phyloP scores from a whole-genome alignment of 345 rosid species.

The Erucastrum elatum region DNA sequence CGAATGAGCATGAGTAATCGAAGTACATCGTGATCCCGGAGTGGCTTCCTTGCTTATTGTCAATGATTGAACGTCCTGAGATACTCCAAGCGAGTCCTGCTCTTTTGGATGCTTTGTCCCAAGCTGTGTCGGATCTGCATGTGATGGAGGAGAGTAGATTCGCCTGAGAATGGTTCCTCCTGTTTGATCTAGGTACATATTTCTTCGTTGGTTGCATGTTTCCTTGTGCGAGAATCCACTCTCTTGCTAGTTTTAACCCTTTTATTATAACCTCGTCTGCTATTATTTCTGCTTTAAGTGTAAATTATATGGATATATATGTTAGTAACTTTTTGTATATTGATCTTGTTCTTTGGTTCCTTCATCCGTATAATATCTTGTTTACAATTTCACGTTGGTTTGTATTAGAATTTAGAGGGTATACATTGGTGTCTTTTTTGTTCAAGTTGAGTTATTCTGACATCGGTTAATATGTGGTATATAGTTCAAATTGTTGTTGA shows the following conservation, averaged over 20 bases:
- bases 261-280: background rate
- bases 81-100: background rate
- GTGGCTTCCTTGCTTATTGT: background rate
- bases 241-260: background rate
- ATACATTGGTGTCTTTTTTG: background rate
- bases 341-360: too few relatives aligned
- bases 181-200: background rate
- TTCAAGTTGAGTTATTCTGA: background rate
- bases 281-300: background rate
- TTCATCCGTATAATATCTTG: background rate
- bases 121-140: background rate
- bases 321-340: background rate
- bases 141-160: background rate
- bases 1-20: too few relatives aligned
- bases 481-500: background rate
- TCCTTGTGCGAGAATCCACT: background rate
- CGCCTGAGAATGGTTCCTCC: background rate
- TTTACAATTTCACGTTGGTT: background rate
- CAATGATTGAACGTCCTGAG: background rate
- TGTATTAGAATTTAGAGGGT: background rate
- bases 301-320: background rate
- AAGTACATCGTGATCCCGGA: too few relatives aligned
- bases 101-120: background rate
- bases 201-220: too few relatives aligned
- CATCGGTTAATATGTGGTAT: background rate